Evolutionary conservation across 805 yeast genomes (phyloP).

Genomic region (Yarrowia divulgata): DNA sequence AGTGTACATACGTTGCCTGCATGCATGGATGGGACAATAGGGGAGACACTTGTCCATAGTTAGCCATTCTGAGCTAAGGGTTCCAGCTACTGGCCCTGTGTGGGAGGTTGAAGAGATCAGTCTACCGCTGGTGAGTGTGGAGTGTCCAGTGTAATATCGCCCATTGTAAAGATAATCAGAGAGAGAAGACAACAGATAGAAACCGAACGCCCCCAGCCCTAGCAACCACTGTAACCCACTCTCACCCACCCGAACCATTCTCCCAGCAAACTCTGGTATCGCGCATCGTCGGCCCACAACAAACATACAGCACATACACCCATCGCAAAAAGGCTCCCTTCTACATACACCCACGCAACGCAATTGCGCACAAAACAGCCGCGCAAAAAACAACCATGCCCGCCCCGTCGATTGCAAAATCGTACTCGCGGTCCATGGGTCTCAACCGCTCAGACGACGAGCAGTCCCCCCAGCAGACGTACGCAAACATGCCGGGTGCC

Average conservation of each 20-base stretch:
- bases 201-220: not conserved
- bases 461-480: conserved; percentile 30
- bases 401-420: conserved; percentile 38
- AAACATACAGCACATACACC: conserved; percentile 33
- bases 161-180: not conserved
- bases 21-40: conserved; percentile 28
- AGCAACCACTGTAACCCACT: not conserved
- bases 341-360: conserved; percentile 33
- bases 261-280: conserved; percentile 30
- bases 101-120: conserved; percentile 5
- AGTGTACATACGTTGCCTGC: conserved; percentile 4
- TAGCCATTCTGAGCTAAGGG: conserved; percentile 5
- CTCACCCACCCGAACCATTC: conserved; percentile 15
- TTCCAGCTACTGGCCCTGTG: not conserved
- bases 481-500: conserved; percentile 38
- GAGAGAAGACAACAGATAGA: not conserved
- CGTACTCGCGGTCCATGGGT: conserved; percentile 39
- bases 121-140: conserved; percentile 1
- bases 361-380: conserved; percentile 18
- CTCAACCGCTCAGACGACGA: conserved; percentile 36
- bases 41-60: conserved; percentile 4
- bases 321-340: conserved; percentile 23
- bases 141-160: not conserved
- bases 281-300: conserved; percentile 38
- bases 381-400: conserved; percentile 24